phyloP scores from a whole-genome alignment of 768 basidiomycete genomes.

The Podaxis carcinomalis region DNA sequence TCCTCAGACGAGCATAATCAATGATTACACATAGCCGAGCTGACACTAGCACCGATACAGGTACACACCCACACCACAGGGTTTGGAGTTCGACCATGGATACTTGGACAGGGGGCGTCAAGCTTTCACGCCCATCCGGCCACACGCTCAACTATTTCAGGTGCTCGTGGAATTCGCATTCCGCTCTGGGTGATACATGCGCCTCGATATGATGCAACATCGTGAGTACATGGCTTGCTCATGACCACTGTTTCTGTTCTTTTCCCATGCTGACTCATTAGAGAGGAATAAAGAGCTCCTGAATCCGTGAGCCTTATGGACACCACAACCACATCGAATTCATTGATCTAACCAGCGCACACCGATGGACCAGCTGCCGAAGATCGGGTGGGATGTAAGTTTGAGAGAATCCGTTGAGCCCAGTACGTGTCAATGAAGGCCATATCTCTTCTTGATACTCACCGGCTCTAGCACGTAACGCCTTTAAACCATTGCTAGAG shows the following conservation, averaged over 20 bases:
- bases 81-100: no score
- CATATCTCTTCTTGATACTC: not conserved
- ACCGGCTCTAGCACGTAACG: slow-evolving; percentile 34
- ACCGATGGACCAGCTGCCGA: not conserved
- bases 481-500: slow-evolving; percentile 48
- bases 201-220: not conserved
- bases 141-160: no score
- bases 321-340: not conserved
- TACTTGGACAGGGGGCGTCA: no score
- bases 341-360: not conserved
- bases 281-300: not conserved
- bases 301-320: not conserved
- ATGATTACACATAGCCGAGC: no score
- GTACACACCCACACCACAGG: no score
- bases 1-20: no score
- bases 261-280: not conserved
- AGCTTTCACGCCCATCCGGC: no score
- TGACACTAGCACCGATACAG: no score
- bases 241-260: not conserved
- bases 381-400: not conserved
- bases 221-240: not conserved
- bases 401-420: not conserved
- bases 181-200: no score
- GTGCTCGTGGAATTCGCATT: no score
- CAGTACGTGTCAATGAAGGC: not conserved